Conservation (phyloP, 805 yeast genomes). For the Nakazawaea anatomiae region DNA sequence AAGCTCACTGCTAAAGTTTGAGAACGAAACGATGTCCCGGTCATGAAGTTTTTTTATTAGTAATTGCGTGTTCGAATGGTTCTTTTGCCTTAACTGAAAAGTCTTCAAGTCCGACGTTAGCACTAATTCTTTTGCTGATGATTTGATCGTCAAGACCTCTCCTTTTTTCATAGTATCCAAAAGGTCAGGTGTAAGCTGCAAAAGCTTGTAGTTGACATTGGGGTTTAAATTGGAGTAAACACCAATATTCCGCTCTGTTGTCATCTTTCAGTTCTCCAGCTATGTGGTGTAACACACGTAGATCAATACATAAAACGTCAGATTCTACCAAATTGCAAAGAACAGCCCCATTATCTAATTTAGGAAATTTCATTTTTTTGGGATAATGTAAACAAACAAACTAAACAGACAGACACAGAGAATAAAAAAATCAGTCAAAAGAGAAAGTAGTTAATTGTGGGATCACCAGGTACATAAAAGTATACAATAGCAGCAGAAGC, state of each 20-base stretch:
- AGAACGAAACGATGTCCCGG: conserved; percentile 26
- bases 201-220: conserved; percentile 35
- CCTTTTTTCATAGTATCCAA: conserved; percentile 27
- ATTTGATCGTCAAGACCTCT: conserved; percentile 23
- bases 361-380: background rate
- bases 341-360: background rate
- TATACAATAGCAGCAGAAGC: background rate
- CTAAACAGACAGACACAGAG: background rate
- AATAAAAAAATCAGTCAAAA: background rate
- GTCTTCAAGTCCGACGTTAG: conserved; percentile 56
- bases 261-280: conserved; percentile 6
- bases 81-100: conserved; percentile 66
- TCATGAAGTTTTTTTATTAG: conserved; percentile 30
- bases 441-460: background rate
- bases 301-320: too few relatives aligned
- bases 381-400: background rate
- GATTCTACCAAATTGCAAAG: too few relatives aligned
- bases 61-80: conserved; percentile 83
- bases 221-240: conserved; percentile 20
- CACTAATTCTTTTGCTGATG: conserved; percentile 40
- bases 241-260: conserved; percentile 16
- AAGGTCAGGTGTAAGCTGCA: conserved; percentile 49
- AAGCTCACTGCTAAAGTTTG: conserved; percentile 28
- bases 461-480: too few relatives aligned
- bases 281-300: too few relatives aligned